Base-by-base conservation (phyloP, 108 stramenopile species). In the Cyclostephanos tholiformis region DNA sequence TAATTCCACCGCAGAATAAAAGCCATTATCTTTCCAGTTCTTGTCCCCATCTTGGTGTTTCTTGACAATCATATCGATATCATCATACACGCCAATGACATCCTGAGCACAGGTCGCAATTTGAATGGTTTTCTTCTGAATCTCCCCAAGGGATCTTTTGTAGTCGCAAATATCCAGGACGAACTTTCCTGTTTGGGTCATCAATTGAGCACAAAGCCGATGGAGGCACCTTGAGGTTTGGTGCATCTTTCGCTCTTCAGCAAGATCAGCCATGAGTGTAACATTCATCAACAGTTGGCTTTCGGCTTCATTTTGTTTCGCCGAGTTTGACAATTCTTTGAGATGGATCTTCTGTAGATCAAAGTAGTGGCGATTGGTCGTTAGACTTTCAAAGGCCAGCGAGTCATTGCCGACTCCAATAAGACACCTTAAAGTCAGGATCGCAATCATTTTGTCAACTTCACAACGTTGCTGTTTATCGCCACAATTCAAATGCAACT, bases 361-460 rank as follows among this genome's bases (percentile, higher is more conserved):
- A 25, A 26, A 32, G 23, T 22, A 49, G 14, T 66, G 71, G n/a
- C 66, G 64, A 72, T 72, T 50, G 32, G 38, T 51, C 25, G 59
- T 39, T 51, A 64, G 51, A 22, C 46, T 48, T 25, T 63, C 50
- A 32, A 50, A 48, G 17, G 69, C 65, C 43, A 82, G 38, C 0
- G 68, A 59, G 49, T 85, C 81, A 20, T 85, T 72, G 22, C 71
- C 80, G 22, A 79, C 35, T 51, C 77, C 84, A 22, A 85, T 11
- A 23, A 81, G 39, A 46, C 77, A 74, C 51, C 80, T 66, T 41
- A 85, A 65, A 7, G 69, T 60, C 4, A 80, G 57, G 29, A 71
- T 38, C 10, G 62, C 62, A 13, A 80, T 65, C 69, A 82, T 65
- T 64, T 73, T 71, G 25, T 61, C 30, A 67, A 81, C 66, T 25